Base-by-base conservation (phyloP, 495 filamentous ascomycete genomes). In the Penicillium maclennaniae region DNA sequence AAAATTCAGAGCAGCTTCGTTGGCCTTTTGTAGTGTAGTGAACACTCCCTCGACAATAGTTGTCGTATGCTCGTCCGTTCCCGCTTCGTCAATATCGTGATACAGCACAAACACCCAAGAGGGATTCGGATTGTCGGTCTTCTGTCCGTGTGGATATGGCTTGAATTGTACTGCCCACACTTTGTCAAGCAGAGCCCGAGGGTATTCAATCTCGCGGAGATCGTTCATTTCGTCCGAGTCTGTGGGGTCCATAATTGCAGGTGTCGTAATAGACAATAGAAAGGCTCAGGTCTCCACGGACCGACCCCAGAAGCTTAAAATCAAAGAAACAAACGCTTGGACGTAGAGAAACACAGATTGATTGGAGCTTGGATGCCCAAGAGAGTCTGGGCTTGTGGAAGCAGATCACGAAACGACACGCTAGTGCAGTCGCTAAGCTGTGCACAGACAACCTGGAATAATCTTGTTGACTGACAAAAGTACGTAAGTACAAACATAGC, bases 111-210 rank as follows among this genome's bases (percentile, higher is more conserved):
- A 40, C 4, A 40, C 38, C 38, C 38, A 40, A 17, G 38, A 17
- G 7, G 45, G 45, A 12, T 34, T 37, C 6, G 45, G 45, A 10
- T 31, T 45, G n/a, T 43, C 21, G 16, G 42, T 23, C 5, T 12
- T 31, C 34, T 20, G 23, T 6, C 37, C 34, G 15, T 41, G 49
- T 12, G n/a, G 16, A 7, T 42, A 37, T 9, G 45, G 43, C 21
- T 15, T 17, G 19, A 44, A 34, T 19, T 47, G 6, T 15, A 47
- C 43, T 15, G 37, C 43, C 1, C 36, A 43, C 12, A 51, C 26
- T 38, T 40, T 25, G 15, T 56, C 26, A 6, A 56, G 54, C 14
- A 56, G 37, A 7, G 41, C n/a, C 25, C 50, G 53, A 17, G 53
- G 53, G n/a, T 20, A 55, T 7, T 55, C 16, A 17, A 17, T 23